A percentile compares a stretch with the other conserved stretches of the same genome.
phyloP scores from a whole-genome alignment of 345 rosid species.

The Durio zibethinus region DNA sequence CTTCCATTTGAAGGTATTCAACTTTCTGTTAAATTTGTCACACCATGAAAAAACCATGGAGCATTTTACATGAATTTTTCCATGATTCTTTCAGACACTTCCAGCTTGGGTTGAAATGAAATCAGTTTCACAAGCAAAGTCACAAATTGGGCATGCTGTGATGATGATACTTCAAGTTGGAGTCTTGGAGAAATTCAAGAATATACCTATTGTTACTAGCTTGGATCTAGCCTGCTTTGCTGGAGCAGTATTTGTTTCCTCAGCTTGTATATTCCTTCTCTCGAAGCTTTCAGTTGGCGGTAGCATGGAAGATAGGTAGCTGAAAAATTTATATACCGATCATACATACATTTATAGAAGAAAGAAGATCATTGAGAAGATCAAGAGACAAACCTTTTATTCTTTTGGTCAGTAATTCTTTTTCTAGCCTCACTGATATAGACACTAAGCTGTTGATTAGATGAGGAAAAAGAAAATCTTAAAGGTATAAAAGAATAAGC shows the following conservation, averaged over 20 bases:
- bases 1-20: constrained; percentile 40
- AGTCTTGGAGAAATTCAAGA: constrained; percentile 59
- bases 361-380: not conserved
- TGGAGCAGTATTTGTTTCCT: constrained; percentile 51
- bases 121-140: constrained; percentile 58
- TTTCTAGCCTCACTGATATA: not conserved
- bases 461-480: not conserved
- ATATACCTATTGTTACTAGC: constrained; percentile 41
- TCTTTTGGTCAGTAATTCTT: constrained; percentile 3
- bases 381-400: not conserved
- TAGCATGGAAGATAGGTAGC: constrained; percentile 6
- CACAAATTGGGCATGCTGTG: constrained; percentile 64
- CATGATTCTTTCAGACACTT: constrained; percentile 33
- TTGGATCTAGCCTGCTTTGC: constrained; percentile 71
- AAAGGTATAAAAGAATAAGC: not conserved
- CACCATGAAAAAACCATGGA: not conserved
- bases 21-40: not conserved
- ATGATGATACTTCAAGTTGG: constrained; percentile 74
- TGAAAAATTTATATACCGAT: not conserved
- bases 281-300: constrained; percentile 40
- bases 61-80: not conserved
- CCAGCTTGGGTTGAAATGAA: constrained; percentile 52
- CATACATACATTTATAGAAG: not conserved
- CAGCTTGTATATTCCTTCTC: constrained; percentile 56
- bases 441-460: not conserved